phyloP scores from a whole-genome alignment of 2,329 filamentous ascomycete genomes.

The Cercospora nicotianae region DNA sequence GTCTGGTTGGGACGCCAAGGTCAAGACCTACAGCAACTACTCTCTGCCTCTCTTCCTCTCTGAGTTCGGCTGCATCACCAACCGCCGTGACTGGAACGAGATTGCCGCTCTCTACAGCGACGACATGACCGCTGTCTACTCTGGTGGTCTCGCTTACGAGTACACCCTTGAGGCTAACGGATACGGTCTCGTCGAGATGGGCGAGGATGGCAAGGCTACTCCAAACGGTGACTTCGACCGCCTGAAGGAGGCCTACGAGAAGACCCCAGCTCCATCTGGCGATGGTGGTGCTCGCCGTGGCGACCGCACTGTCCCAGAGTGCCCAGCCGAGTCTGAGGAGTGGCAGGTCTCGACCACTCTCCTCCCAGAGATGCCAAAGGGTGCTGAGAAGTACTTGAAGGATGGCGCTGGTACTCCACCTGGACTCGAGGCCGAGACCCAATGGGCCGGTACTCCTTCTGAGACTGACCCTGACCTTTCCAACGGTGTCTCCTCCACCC shows the following conservation, averaged over 20 bases:
- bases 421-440: slow-evolving; percentile 53
- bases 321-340: slow-evolving; percentile 55
- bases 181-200: slow-evolving; percentile 74
- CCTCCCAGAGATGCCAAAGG: slow-evolving; percentile 58
- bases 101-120: slow-evolving; percentile 73
- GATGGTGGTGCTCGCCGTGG: slow-evolving; percentile 61
- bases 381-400: slow-evolving; percentile 57
- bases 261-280: slow-evolving; percentile 54
- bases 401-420: slow-evolving; percentile 57
- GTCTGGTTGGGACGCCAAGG: slow-evolving; percentile 84
- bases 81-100: slow-evolving; percentile 78
- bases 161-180: slow-evolving; percentile 78
- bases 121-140: slow-evolving; percentile 87
- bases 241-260: slow-evolving; percentile 53
- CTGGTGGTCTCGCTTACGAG: slow-evolving; percentile 92
- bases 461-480: slow-evolving; percentile 48
- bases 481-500: slow-evolving; percentile 29
- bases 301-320: slow-evolving; percentile 48
- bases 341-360: slow-evolving; percentile 56
- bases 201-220: slow-evolving; percentile 52
- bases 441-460: slow-evolving; percentile 51
- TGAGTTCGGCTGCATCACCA: slow-evolving; percentile 86
- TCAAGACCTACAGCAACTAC: slow-evolving; percentile 81
- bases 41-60: slow-evolving; percentile 89
- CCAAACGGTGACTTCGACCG: slow-evolving; percentile 64